These are phyloP conservation scores for Fusarium sarcochroum DNA, from an alignment of 2,329 filamentous ascomycete genomes.

Conservation along the genomic window DNA sequence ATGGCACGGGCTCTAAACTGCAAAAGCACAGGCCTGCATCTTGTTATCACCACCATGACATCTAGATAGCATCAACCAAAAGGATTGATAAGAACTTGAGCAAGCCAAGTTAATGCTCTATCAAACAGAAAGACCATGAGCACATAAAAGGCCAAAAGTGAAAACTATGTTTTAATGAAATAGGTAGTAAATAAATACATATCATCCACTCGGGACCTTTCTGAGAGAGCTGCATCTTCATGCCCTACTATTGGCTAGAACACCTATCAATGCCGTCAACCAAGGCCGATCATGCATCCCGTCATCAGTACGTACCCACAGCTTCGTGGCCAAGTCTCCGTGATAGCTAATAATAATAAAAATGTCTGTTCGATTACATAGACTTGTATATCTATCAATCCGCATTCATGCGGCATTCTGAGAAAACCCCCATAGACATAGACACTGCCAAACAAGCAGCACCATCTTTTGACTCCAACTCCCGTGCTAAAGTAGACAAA, in stretches of 20 bases:
- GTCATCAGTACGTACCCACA: slow-evolving; percentile 16
- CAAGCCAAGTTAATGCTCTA: not conserved
- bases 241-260: slow-evolving; percentile 12
- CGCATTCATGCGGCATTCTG: slow-evolving; percentile 33
- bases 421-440: slow-evolving; percentile 13
- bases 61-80: slow-evolving; percentile 13
- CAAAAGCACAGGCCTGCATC: slow-evolving; percentile 33
- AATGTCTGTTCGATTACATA: slow-evolving; percentile 37
- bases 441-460: slow-evolving; percentile 21
- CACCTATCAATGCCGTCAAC: slow-evolving; percentile 10
- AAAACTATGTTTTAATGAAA: too few relatives aligned
- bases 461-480: slow-evolving; percentile 40
- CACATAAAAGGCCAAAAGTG: too few relatives aligned
- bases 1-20: slow-evolving; percentile 19
- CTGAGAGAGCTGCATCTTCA: slow-evolving; percentile 7
- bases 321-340: not conserved
- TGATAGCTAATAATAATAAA: not conserved
- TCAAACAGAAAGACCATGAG: too few relatives aligned
- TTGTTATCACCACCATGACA: slow-evolving; percentile 26
- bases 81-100: slow-evolving; percentile 6
- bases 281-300: slow-evolving; percentile 19
- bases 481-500: slow-evolving; percentile 48
- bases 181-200: too few relatives aligned
- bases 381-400: slow-evolving; percentile 35
- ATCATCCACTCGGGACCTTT: slow-evolving; percentile 8